Base-by-base conservation (phyloP, 1,139 yeast genomes). In the Sugiyamaella japonica region DNA sequence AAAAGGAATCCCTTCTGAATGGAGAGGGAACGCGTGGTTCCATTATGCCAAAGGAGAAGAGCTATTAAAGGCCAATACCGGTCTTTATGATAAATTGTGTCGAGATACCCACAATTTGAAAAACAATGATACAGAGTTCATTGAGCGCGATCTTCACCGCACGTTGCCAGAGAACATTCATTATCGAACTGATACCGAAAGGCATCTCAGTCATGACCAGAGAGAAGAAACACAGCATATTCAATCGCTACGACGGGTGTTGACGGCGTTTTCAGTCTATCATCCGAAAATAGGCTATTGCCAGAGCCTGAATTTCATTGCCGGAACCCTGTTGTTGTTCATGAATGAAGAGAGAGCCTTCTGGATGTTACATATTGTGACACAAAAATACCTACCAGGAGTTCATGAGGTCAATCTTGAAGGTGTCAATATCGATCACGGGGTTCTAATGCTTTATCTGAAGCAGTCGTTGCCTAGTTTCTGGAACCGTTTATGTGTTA, bases 21-120 rank as follows among this genome's bases (percentile, higher is more conserved):
- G 97, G 97, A 76, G 99, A 62, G 99, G 98, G 0, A 83, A 82
- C 62, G 97, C 97, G 0, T 93, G 99, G 99, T 93, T 93, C 76
- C 86, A 83, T 74, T 91, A 89, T 70, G 96, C 96, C n/a, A 84
- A 85, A n/a, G 98, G 97, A 1, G 79, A 83, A 58, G 96, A 89
- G 56, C 80, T 79, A 60, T 70, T 89, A 55, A 83, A 82, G 61
- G 82, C 82, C 45, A 82, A 89, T 66, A 75, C 75, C 10, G 96
- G 95, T 0, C 78, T 88, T 1, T 93, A 90, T 69, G 87, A 84
- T 48, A 77, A 77, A 60, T 76, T 91, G 36, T 82, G 84, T 48
- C 73, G 74, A 43, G 82, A 84, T 59, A 83, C 89, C 0, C 63
- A 68, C 37, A 75, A 74, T 37, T 61, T 73, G 39, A 76, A 77